These are phyloP conservation scores for Entonaema liquescens DNA, from an alignment of 495 filamentous ascomycete genomes.

Conservation along the genomic window DNA sequence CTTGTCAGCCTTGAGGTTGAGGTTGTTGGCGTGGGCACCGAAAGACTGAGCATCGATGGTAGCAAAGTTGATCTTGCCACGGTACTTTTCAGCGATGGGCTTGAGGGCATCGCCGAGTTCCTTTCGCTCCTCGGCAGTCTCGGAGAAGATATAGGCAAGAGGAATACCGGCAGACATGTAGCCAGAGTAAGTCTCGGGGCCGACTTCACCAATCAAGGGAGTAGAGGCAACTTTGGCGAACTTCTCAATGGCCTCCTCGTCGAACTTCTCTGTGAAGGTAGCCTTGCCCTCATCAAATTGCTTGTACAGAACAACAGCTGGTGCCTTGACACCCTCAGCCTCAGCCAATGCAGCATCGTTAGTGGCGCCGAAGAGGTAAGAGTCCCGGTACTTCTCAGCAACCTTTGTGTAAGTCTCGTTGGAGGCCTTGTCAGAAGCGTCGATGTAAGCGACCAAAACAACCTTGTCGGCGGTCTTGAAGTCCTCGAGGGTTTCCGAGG, in stretches of 20 bases:
- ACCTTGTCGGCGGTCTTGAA: slow-evolving; percentile 99
- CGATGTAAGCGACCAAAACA: slow-evolving; percentile 88
- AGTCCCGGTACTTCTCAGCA: slow-evolving; percentile 86
- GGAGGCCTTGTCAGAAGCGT: slow-evolving; percentile 82
- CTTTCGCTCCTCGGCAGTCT: slow-evolving; percentile 88
- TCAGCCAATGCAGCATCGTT: slow-evolving; percentile 85
- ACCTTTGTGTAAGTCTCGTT: slow-evolving; percentile 81
- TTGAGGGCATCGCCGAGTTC: slow-evolving; percentile 71
- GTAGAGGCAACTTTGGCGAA: slow-evolving; percentile 88
- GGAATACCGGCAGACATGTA: slow-evolving; percentile 97
- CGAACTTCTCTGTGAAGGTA: slow-evolving; percentile 81
- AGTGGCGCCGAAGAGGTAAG: slow-evolving; percentile 89
- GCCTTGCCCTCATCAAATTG: slow-evolving; percentile 96
- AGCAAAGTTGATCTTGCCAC: slow-evolving; percentile 92
- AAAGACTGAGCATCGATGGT: slow-evolving; percentile 97
- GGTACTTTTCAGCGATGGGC: slow-evolving; percentile 74
- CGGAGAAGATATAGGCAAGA: slow-evolving; percentile 97
- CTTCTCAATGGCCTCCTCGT: slow-evolving; percentile 74
- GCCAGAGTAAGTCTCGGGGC: slow-evolving; percentile 94
- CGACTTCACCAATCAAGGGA: slow-evolving; percentile 94
- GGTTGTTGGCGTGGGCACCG: slow-evolving; percentile 93
- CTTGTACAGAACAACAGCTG: slow-evolving; percentile 95
- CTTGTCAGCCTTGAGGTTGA: slow-evolving; percentile 94
- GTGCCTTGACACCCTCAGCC: slow-evolving; percentile 85
- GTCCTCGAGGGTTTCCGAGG: slow-evolving; percentile 82